Conservation (phyloP, 306 rosid genomes). For the Vigna angularis region DNA sequence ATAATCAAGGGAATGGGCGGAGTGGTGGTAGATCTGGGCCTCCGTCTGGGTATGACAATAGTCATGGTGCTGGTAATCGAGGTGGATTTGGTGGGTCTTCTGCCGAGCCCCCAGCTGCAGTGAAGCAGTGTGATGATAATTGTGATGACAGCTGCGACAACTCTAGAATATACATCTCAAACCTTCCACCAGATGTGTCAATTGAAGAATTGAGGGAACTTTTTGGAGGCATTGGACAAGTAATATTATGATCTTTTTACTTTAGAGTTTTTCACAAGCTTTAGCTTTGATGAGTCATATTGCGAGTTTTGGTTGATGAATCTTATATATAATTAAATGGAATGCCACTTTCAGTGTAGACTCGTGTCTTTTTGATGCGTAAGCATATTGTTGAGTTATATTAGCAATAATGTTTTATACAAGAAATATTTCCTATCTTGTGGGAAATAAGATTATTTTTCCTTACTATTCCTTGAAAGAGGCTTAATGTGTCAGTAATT, state of each 20-base stretch:
- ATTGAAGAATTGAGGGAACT: slow-evolving; percentile 85
- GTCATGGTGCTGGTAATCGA: slow-evolving; percentile 65
- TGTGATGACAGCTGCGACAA: slow-evolving; percentile 93
- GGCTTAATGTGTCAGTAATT: slow-evolving; percentile 9
- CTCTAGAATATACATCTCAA: slow-evolving; percentile 95
- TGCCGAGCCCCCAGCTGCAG: slow-evolving; percentile 68
- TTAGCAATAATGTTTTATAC: background rate
- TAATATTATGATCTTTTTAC: slow-evolving; percentile 58
- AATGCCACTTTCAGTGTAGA: background rate
- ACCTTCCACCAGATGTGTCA: slow-evolving; percentile 93
- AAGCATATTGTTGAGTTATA: slow-evolving; percentile 3
- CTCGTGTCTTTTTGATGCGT: background rate
- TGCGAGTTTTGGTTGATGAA: background rate
- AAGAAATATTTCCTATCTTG: background rate
- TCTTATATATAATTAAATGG: slow-evolving; percentile 1
- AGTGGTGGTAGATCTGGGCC: slow-evolving; percentile 71
- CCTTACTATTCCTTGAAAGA: background rate
- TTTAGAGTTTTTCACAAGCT: slow-evolving; percentile 20
- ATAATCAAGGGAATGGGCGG: slow-evolving; percentile 58
- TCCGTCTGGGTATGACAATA: slow-evolving; percentile 58
- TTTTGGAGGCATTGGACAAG: slow-evolving; percentile 99
- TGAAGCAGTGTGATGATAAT: slow-evolving; percentile 93
- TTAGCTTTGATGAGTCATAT: background rate
- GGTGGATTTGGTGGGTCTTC: slow-evolving; percentile 79
- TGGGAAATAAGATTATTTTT: slow-evolving; percentile 1